phyloP scores from a whole-genome alignment of 306 rosid genomes.

The Prunus dulcis region DNA sequence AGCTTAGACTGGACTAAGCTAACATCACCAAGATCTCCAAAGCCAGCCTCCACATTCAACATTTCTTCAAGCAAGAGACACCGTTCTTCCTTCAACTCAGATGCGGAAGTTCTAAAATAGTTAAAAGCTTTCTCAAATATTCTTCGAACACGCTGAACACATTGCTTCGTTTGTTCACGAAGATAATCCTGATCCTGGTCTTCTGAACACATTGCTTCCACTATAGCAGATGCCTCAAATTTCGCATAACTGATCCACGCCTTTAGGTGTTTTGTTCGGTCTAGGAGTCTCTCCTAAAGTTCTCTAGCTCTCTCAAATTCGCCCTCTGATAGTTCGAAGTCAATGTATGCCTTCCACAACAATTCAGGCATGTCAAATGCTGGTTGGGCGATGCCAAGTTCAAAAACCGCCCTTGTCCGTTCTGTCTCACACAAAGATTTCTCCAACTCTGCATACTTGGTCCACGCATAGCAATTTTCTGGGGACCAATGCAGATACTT shows the following conservation, averaged over 20 bases:
- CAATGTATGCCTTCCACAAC: slow-evolving; percentile 84
- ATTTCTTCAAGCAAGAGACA: slow-evolving; percentile 82
- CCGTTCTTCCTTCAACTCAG: slow-evolving; percentile 79
- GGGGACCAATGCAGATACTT: slow-evolving; percentile 76
- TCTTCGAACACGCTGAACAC: slow-evolving; percentile 62
- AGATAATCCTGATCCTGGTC: background rate
- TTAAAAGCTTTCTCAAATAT: slow-evolving; percentile 67
- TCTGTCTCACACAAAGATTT: slow-evolving; percentile 66
- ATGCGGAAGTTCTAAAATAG: slow-evolving; percentile 72
- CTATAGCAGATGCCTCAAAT: slow-evolving; percentile 67
- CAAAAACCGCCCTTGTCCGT: slow-evolving; percentile 71
- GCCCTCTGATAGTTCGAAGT: slow-evolving; percentile 65
- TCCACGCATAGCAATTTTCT: slow-evolving; percentile 86
- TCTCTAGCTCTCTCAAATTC: slow-evolving; percentile 73
- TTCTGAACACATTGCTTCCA: slow-evolving; percentile 11
- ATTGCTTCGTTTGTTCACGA: slow-evolving; percentile 46
- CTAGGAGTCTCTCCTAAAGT: slow-evolving; percentile 71
- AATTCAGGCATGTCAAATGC: slow-evolving; percentile 87
- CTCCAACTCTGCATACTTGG: slow-evolving; percentile 72
- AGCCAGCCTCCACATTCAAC: slow-evolving; percentile 62
- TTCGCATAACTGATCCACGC: slow-evolving; percentile 76
- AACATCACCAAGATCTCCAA: slow-evolving; percentile 69
- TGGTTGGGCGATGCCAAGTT: slow-evolving; percentile 83
- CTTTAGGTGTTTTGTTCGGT: slow-evolving; percentile 76
- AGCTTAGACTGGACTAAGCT: slow-evolving; percentile 66